Evolutionary conservation across 257 asterid species (phyloP).

Genomic region (Scutellaria baicalensis): DNA sequence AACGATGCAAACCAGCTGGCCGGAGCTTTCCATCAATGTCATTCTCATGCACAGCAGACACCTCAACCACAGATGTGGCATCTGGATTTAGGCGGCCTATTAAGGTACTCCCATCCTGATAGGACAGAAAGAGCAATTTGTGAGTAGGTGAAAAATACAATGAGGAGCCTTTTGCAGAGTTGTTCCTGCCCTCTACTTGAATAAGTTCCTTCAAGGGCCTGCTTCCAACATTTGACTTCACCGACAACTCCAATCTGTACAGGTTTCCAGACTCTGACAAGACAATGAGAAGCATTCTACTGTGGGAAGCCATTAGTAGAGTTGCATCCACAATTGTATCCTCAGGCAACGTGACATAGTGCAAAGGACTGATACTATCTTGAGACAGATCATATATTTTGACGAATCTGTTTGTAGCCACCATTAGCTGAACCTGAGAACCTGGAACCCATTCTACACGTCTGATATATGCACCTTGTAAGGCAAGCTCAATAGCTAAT

Average conservation of each 20-base stretch:
- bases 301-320: conserved; percentile 68
- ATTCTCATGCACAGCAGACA: conserved; percentile 67
- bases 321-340: conserved; percentile 80
- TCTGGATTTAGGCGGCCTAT: conserved; percentile 81
- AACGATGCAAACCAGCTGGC: conserved; percentile 93
- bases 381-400: conserved; percentile 92
- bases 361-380: conserved; percentile 93
- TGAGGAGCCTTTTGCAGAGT: conserved; percentile 64
- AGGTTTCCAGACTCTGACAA: conserved; percentile 76
- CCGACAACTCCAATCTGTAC: conserved; percentile 85
- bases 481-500: conserved; percentile 90
- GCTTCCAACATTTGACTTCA: conserved; percentile 74
- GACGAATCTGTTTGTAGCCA: conserved; percentile 84
- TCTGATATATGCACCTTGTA: conserved; percentile 96
- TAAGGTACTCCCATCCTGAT: conserved; percentile 85
- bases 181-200: conserved; percentile 61
- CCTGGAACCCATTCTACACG: conserved; percentile 95
- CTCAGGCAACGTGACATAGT: conserved; percentile 76
- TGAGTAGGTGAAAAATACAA: conserved; percentile 69
- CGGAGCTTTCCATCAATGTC: conserved; percentile 68
- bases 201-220: conserved; percentile 74
- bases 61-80: conserved; percentile 62
- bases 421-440: conserved; percentile 98
- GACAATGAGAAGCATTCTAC: conserved; percentile 69
- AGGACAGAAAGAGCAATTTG: conserved; percentile 79